These are phyloP conservation scores for Cercospora berteroae DNA, from an alignment of 2,329 filamentous ascomycete species.

Conservation along the genomic window DNA sequence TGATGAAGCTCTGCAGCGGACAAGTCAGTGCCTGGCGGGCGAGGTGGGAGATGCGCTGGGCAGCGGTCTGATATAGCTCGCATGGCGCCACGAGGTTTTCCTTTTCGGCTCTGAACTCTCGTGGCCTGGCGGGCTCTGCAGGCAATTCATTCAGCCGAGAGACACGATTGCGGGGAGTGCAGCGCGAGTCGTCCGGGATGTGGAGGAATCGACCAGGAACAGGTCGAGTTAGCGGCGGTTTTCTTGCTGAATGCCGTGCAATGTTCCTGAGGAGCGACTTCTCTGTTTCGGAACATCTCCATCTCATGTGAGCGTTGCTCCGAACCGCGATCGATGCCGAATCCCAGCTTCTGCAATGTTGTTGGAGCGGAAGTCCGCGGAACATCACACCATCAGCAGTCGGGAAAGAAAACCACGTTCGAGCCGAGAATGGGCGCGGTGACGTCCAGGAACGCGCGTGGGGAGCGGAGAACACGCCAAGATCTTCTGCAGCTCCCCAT, in stretches of 20 bases:
- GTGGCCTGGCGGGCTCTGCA: not conserved
- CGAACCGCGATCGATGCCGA: no score
- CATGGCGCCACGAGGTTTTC: not conserved
- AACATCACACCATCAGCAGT: not conserved
- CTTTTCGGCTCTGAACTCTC: not conserved
- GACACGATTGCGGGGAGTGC: not conserved
- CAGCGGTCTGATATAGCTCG: not conserved
- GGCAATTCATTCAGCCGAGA: constrained; percentile 2
- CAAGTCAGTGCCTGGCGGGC: not conserved
- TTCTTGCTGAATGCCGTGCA: not conserved
- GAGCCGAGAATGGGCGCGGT: not conserved
- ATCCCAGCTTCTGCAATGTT: no score
- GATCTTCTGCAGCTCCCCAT: not conserved
- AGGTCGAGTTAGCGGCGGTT: constrained; percentile 1
- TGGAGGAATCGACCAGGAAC: constrained; percentile 7
- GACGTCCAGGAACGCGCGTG: not conserved
- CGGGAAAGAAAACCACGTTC: not conserved
- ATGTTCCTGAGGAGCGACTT: not conserved
- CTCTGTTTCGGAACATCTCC: not conserved
- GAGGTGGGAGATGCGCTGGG: not conserved
- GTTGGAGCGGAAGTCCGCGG: no score
- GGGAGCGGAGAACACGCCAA: not conserved
- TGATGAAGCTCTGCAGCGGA: not conserved
- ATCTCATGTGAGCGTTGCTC: not conserved
- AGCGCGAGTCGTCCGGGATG: constrained; percentile 4